Base-by-base conservation (phyloP, 108 stramenopile genomes). In the Thalassiosira profunda region DNA sequence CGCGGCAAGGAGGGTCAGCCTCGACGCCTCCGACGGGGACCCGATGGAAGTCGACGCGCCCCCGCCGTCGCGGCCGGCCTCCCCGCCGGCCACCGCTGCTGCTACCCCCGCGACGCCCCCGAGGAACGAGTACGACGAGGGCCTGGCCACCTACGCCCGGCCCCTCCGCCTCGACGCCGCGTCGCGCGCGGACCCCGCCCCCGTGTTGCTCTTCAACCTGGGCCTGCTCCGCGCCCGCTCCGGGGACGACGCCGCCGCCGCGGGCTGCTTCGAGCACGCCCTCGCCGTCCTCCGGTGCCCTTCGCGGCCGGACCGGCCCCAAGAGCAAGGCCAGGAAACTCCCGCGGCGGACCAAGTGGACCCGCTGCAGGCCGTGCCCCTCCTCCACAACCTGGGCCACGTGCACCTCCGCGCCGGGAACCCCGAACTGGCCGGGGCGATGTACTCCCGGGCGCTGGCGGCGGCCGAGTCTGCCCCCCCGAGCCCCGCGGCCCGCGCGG, bases 171-270 rank as follows among this genome's bases (percentile, higher is more conserved):
- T 85, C 49, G 65, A 65, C 9, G n/a, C n/a, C n/a, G 49, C 36
- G n/a, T 1, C 25, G 21, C 21, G 17, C 40, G 15, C 38, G 3
- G 25, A 47, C 9, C 23, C 65, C 44, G 72, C 67, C 10, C 54
- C 61, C 8, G 64, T 77, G 45, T 47, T 88, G 25, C 51, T 85
- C 7, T 88, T 67, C 67, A 88, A 88, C 58, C 40, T 88, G 20
- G 87, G 84, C 17, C 84, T 74, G 34, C 62, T 80, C 9, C 44
- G 49, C 35, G 26, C 34, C 15, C 44, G 34, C 9, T 48, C 47
- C 21, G 47, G 25, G 12, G 58, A 61, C 18, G 58, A 69, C 15
- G 34, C 26, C 11, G 14, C 26, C 9, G 68, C 68, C 17, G 26
- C 17, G 9, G 15, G 31, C 10, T 61, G 42, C 59, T 69, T 61